Percentiles rank a stretch among this genome's conserved stretches.
phyloP scores from a whole-genome alignment of 1,284 basidiomycete species.

The Malassezia sp. region DNA sequence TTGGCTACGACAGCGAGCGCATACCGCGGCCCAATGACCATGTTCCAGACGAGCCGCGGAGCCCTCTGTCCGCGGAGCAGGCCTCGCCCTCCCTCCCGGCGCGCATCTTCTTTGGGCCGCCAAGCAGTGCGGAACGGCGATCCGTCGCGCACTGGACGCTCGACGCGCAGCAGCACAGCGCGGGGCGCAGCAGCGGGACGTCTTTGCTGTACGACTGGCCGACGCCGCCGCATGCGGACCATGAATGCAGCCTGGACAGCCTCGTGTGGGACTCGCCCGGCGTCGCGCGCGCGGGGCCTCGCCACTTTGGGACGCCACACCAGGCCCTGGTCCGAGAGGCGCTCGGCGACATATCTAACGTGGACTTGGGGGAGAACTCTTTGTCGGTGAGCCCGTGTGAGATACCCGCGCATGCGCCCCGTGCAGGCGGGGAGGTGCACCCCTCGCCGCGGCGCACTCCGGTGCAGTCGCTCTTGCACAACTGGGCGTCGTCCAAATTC shows the following conservation, averaged over 20 bases:
- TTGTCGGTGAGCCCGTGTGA: background rate
- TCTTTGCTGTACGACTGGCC: background rate
- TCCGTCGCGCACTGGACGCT: too few species aligned
- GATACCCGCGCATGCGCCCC: background rate
- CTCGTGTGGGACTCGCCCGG: conserved; percentile 3
- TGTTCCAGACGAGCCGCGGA: too few species aligned
- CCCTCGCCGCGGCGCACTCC: background rate
- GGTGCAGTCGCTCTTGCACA: conserved; percentile 9
- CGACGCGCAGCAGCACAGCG: background rate
- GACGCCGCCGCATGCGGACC: background rate
- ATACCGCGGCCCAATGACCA: too few species aligned
- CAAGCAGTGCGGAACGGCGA: background rate
- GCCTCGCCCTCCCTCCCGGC: too few species aligned
- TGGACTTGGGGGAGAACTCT: background rate
- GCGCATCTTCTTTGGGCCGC: conserved; percentile 9
- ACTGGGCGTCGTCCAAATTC: conserved; percentile 10
- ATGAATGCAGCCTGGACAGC: too few species aligned
- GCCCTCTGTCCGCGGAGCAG: too few species aligned
- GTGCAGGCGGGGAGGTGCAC: too few species aligned
- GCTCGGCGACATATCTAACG: conserved; percentile 13
- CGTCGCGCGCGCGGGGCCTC: conserved; percentile 5
- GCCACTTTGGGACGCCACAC: background rate
- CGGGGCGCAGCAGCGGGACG: background rate
- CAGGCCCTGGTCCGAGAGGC: conserved; percentile 1
- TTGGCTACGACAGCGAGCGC: too few species aligned